These are phyloP conservation scores for Cystobasidiopsis lactophilus DNA, from an alignment of 768 basidiomycete species.

Conservation along the genomic window DNA sequence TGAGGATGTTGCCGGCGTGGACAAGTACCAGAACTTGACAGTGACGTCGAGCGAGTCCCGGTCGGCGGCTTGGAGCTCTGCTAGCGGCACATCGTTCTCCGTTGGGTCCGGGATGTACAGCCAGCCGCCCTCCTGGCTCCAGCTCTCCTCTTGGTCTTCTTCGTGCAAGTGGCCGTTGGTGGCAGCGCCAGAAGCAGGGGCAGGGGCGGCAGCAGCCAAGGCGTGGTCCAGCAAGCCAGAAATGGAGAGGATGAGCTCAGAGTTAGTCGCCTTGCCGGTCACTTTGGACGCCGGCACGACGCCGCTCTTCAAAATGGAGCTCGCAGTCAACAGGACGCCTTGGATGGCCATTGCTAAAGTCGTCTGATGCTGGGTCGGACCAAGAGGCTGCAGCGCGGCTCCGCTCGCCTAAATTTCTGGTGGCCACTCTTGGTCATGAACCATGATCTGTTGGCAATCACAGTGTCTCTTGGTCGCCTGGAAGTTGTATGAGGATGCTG, in stretches of 20 bases:
- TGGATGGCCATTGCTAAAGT: not conserved
- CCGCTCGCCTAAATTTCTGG: too few relatives aligned
- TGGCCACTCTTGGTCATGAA: too few relatives aligned
- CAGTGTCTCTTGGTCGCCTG: too few relatives aligned
- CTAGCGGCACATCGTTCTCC: too few relatives aligned
- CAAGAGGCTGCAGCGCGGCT: too few relatives aligned
- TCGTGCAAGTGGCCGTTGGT: too few relatives aligned
- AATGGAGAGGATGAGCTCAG: slow-evolving; percentile 1
- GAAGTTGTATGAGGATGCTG: too few relatives aligned
- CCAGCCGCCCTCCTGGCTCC: not conserved
- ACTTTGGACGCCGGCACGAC: not conserved
- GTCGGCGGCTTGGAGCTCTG: not conserved
- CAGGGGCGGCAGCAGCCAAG: not conserved
- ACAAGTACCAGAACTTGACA: slow-evolving; percentile 12
- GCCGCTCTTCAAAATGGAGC: not conserved
- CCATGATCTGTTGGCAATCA: too few relatives aligned
- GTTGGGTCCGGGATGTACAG: not conserved
- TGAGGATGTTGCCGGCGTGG: too few relatives aligned
- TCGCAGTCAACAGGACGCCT: not conserved
- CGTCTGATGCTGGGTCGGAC: too few relatives aligned
- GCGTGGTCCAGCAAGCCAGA: not conserved
- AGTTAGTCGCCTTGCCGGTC: not conserved
- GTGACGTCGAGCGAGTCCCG: slow-evolving; percentile 5
- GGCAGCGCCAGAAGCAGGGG: not conserved
- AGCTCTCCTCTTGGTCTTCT: not conserved